A percentile compares a stretch with the other conserved stretches of the same genome.
These are phyloP conservation scores for Camelina hispida DNA, from an alignment of 345 rosid genomes.

Conservation along the genomic window DNA sequence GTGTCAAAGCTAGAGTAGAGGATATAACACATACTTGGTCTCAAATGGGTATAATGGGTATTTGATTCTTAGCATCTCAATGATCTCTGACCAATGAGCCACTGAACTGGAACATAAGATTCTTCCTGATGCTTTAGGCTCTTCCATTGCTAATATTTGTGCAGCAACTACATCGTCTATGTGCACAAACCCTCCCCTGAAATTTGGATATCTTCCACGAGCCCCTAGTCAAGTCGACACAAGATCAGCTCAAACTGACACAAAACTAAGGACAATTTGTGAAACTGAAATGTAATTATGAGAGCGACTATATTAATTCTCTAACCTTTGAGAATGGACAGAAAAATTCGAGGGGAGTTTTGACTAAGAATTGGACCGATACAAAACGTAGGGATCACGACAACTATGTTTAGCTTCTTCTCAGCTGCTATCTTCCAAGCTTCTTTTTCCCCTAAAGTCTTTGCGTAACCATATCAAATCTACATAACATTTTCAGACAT, in stretches of 20 bases:
- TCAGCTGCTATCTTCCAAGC: constrained; percentile 75
- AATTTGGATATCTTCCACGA: constrained; percentile 67
- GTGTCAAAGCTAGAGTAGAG: neutral
- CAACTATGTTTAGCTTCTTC: constrained; percentile 65
- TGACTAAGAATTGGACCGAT: constrained; percentile 79
- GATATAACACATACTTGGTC: constrained; percentile 47
- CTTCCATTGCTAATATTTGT: constrained; percentile 76
- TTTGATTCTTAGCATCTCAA: constrained; percentile 61
- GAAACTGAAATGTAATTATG: neutral
- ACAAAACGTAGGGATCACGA: constrained; percentile 71
- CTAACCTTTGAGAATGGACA: constrained; percentile 59
- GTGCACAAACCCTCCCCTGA: constrained; percentile 75
- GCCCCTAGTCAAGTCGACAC: neutral
- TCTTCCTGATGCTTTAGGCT: constrained; percentile 65
- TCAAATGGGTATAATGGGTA: constrained; percentile 70
- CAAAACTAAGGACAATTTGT: too few species aligned
- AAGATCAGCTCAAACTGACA: neutral
- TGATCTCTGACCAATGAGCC: constrained; percentile 72
- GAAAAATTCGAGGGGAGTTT: constrained; percentile 58
- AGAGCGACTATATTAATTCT: neutral
- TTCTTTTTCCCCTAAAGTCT: constrained; percentile 69
- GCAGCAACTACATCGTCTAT: constrained; percentile 73
- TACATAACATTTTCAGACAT: constrained; percentile 38
- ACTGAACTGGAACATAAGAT: constrained; percentile 74
- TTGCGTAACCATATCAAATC: constrained; percentile 77